Base-by-base conservation (phyloP, 1,284 basidiomycete genomes). In the Ganoderma meredithae region DNA sequence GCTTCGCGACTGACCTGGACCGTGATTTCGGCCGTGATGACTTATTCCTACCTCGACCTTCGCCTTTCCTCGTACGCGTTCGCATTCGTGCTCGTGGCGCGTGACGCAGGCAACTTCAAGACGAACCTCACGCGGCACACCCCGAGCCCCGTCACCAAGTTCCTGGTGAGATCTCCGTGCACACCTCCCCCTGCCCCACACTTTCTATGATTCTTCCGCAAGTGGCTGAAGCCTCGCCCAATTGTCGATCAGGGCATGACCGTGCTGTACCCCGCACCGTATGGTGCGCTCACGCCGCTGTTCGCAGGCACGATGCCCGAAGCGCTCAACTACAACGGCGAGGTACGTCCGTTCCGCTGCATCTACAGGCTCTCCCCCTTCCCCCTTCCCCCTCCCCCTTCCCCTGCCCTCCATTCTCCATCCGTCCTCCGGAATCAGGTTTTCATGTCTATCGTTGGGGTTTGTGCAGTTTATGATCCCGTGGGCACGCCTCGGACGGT, bases 301-400 rank as follows among this genome's bases (percentile, higher is more conserved):
- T 58, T 58, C 55, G 55, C 52, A 0, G 73, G 82, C 1, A 88
- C 85, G 1, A 72, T 79, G 0, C 77, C 80, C 0, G 82, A 85
- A 49, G 85, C 80, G 10, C 80, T 74, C 1, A 69, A 77, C 0
- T 71, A 84, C 9, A 84, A 84, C 62, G 87, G 86, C 58, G 81
- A 85, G 78, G 85, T 86, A 69, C 39, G 72, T 33, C 40, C 49
- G n/a, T 31, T 31, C 31, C 31, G 31, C 31, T 31, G 31, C 5
- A 31, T 31, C 31, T 5, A 31, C 31, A 5, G 31, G 31, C 31
- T 27, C 7, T 7, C n/a, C 15, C 33, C 25, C n/a, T 33, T n/a
- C n/a, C n/a, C n/a, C n/a, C n/a, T n/a, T n/a, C n/a, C n/a, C n/a
- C n/a, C n/a, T n/a, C n/a, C n/a, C n/a, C n/a, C 7, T 7, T 9